Evolutionary conservation across 805 yeast genomes (phyloP), one percentile per base, ranked within the genome.

Genomic region (Yarrowia porcina): DNA sequence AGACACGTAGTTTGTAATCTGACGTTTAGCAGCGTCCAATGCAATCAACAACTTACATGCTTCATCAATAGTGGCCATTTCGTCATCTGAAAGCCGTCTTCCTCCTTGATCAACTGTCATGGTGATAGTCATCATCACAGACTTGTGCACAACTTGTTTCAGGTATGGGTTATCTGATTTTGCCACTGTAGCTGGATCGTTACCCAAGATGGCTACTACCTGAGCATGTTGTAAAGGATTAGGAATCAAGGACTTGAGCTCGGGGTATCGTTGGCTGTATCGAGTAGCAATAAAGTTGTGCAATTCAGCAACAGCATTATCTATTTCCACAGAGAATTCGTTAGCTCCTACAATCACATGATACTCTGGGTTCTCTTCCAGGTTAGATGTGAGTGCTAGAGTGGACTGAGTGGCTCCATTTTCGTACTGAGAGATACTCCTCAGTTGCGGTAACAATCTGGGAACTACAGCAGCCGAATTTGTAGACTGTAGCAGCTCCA

Each of bases 261-360:
- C 97, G 0, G 89, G 85, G 73, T 90, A 90, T 17, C 86, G 81
- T 3, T 80, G 77, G 10, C 77, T 74, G 69, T 90, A 91, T 25
- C 79, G 77, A 0, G 79, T 70, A 52, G 78, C 81, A 36, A 87
- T 73, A 59, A 81, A 81, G 6, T 78, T 71, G 64, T 82, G 82
- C 10, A 87, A 69, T 2, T 76, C 64, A 0, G 73, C 66, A 4
- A 87, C 82, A 65, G 88, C 93, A 13, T 76, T 75, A 49, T 80
- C 79, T 2, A 88, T 77, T 7, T 83, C 79, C 11, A 80, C 79
- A 0, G 85, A 75, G n/a, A 82, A 68, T 44, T 79, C 82, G 71
- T 87, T 88, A 8, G 86, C 79, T 13, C 73, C 72, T 5, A 82
- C 74, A 11, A 89, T 72, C 28, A 87, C 79, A n/a, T 75, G 71